Conservation (phyloP, 2,329 filamentous ascomycete species). For the Orbilia blumenaviensis region DNA sequence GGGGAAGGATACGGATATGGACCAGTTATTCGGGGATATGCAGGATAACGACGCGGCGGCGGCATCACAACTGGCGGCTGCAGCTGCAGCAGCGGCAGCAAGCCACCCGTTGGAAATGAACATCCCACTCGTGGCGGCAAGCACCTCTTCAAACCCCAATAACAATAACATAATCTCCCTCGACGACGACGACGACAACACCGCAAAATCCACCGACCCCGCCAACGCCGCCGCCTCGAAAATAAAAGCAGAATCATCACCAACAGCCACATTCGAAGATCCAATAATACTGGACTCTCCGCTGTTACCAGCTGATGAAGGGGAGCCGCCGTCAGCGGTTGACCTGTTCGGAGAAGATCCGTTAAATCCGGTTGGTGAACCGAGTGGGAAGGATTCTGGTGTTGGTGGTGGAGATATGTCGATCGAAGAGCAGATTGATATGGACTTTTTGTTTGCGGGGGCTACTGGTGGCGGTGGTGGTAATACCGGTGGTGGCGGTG, state of each 20-base stretch:
- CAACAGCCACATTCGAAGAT: conserved; percentile 33
- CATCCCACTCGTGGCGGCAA: conserved; percentile 43
- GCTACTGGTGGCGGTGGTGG: not conserved
- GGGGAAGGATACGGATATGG: conserved; percentile 30
- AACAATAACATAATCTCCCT: not conserved
- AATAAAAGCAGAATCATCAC: conserved; percentile 14
- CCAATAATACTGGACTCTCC: conserved; percentile 46
- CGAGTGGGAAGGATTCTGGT: not conserved
- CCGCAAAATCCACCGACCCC: not conserved
- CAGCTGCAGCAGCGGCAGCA: not conserved
- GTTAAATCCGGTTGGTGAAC: conserved; percentile 22
- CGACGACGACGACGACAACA: not conserved
- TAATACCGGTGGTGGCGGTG: too few relatives aligned
- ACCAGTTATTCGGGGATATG: conserved; percentile 38
- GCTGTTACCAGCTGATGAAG: conserved; percentile 20
- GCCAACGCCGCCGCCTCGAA: not conserved
- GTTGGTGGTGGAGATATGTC: conserved; percentile 15
- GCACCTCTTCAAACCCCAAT: too few relatives aligned
- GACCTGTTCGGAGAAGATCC: conserved; percentile 47
- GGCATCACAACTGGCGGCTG: not conserved
- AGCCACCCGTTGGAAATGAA: conserved; percentile 32
- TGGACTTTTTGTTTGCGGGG: conserved; percentile 43
- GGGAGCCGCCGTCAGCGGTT: conserved; percentile 11
- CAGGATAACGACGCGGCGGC: conserved; percentile 29
- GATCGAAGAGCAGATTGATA: conserved; percentile 48